These are phyloP conservation scores for Lepidium didymum DNA, from an alignment of 345 rosid species.

Conservation along the genomic window DNA sequence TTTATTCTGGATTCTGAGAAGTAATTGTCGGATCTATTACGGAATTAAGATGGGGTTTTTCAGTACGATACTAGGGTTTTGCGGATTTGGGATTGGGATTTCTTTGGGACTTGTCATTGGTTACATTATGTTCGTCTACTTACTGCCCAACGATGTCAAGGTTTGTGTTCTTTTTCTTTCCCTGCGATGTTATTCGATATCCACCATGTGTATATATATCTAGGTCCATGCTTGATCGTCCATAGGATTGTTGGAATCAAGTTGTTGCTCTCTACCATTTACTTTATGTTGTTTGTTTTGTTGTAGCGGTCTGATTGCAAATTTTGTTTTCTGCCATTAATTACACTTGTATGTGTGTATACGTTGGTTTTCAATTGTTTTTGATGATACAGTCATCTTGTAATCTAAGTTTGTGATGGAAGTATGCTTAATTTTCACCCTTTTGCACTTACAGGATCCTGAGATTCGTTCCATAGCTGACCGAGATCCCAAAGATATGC, in stretches of 20 bases:
- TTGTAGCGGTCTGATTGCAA: background rate
- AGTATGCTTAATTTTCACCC: background rate
- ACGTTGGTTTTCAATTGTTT: background rate
- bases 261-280: background rate
- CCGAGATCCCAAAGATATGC: conserved; percentile 68
- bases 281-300: background rate
- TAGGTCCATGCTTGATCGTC: background rate
- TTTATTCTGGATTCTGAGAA: conserved; percentile 14
- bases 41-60: conserved; percentile 54
- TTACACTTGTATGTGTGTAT: background rate
- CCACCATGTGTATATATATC: background rate
- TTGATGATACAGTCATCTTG: background rate
- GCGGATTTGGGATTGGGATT: conserved; percentile 86
- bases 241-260: background rate
- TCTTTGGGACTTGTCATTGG: conserved; percentile 71
- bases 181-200: background rate
- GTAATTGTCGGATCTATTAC: conserved; percentile 4
- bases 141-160: conserved; percentile 72
- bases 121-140: conserved; percentile 66
- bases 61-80: conserved; percentile 63
- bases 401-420: background rate
- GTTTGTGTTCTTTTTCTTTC: conserved; percentile 17
- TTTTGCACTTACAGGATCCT: conserved; percentile 50
- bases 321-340: background rate
- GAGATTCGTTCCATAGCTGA: conserved; percentile 56